Percentiles rank a stretch among this genome's conserved stretches.
These are phyloP conservation scores for Coniosporium apollinis DNA, from an alignment of 495 filamentous ascomycete species.

Conservation along the genomic window DNA sequence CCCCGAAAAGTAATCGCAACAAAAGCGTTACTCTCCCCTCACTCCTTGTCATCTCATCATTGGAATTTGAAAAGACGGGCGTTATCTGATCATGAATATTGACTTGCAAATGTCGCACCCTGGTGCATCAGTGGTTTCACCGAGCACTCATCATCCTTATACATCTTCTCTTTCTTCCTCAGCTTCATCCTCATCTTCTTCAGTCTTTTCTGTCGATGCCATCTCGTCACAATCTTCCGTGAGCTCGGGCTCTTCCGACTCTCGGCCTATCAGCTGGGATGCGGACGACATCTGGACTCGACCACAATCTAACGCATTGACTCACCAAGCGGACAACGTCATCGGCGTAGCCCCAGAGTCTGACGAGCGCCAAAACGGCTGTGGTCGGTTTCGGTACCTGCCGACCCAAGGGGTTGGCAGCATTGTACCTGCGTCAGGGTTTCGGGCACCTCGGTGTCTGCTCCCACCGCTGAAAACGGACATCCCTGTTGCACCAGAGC, in stretches of 20 bases:
- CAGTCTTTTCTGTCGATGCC: slow-evolving; percentile 11
- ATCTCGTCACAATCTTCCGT: slow-evolving; percentile 10
- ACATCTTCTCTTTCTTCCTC: slow-evolving; percentile 13
- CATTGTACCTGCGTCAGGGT: neutral
- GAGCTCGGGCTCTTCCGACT: slow-evolving; percentile 12
- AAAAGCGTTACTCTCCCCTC: too few relatives aligned
- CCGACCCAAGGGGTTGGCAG: neutral
- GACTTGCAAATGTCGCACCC: too few relatives aligned
- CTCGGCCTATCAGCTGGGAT: slow-evolving; percentile 9
- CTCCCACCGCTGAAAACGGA: slow-evolving; percentile 19
- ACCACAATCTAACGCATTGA: slow-evolving; percentile 4
- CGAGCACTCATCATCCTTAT: slow-evolving; percentile 6
- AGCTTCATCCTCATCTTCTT: slow-evolving; percentile 13
- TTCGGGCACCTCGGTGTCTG: slow-evolving; percentile 7
- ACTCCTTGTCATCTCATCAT: too few relatives aligned
- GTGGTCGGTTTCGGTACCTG: neutral
- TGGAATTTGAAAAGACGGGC: too few relatives aligned
- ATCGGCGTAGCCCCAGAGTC: neutral
- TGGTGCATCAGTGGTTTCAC: too few relatives aligned
- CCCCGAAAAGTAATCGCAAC: too few relatives aligned
- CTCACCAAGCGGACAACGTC: slow-evolving; percentile 3
- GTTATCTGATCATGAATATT: too few relatives aligned
- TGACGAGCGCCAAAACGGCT: neutral
- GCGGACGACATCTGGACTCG: slow-evolving; percentile 2
- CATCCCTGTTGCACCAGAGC: slow-evolving; percentile 41